phyloP scores from a whole-genome alignment of 2,329 filamentous ascomycete genomes.

The Paecilomyces formosus region DNA sequence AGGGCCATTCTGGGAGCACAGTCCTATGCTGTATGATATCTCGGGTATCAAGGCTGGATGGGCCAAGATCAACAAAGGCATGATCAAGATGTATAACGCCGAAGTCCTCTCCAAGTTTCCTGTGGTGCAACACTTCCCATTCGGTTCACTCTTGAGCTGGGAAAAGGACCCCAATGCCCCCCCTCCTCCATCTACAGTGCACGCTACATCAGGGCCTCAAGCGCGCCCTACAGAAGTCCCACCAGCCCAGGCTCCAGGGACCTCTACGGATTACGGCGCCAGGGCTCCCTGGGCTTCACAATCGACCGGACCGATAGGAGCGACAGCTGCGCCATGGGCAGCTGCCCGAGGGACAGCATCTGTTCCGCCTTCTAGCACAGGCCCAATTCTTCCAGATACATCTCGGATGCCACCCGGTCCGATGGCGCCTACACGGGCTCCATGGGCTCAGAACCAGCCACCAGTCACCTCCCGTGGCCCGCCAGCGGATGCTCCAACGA shows the following conservation, averaged over 20 bases:
- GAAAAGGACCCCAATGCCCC: constrained; percentile 57
- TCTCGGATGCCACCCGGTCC: background rate
- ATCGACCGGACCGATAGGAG: constrained; percentile 10
- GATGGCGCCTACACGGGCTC: constrained; percentile 2
- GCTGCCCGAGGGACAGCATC: constrained; percentile 9
- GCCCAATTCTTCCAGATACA: background rate
- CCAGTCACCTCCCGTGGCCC: constrained; percentile 10
- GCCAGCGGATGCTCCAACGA: constrained; percentile 19
- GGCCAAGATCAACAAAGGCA: constrained; percentile 98
- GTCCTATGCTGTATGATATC: constrained; percentile 88
- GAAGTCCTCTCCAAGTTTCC: constrained; percentile 96
- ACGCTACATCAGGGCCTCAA: constrained; percentile 37
- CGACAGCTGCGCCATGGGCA: constrained; percentile 25
- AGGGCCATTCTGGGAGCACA: constrained; percentile 96
- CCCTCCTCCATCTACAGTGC: constrained; percentile 43
- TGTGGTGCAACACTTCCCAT: constrained; percentile 92
- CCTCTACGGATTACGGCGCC: constrained; percentile 16
- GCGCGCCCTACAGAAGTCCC: constrained; percentile 15
- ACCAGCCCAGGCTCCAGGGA: constrained; percentile 6
- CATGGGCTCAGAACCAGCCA: constrained; percentile 2
- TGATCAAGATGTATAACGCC: constrained; percentile 99
- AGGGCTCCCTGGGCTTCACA: constrained; percentile 29
- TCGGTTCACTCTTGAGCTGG: constrained; percentile 75
- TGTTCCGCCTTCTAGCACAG: background rate
- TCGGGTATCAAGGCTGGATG: constrained; percentile 87